phyloP scores from a whole-genome alignment of 306 rosid genomes.

The Ziziphus jujuba region DNA sequence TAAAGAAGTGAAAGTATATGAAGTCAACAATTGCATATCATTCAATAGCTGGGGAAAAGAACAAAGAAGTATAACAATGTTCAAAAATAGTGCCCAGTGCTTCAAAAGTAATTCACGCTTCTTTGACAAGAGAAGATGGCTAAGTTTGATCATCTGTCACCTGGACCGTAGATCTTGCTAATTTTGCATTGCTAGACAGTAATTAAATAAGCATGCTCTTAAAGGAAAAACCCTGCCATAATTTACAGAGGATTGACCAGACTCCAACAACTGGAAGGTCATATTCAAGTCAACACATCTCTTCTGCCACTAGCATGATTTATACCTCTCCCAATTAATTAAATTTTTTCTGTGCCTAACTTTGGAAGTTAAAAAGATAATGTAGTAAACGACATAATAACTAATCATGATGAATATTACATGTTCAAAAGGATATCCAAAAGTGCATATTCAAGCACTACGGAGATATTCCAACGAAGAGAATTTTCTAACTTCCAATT shows the following conservation, averaged over 20 bases:
- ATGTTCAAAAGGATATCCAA: not conserved
- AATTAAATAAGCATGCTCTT: not conserved
- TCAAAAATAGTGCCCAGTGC: not conserved
- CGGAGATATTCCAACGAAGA: not conserved
- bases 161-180: constrained; percentile 10
- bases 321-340: not conserved
- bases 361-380: not conserved
- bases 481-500: not conserved
- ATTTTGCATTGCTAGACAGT: not conserved
- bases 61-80: not conserved
- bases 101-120: not conserved
- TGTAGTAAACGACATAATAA: no score
- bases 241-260: not conserved
- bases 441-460: not conserved
- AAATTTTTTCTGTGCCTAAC: not conserved
- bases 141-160: constrained; percentile 2
- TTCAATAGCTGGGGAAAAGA: constrained; percentile 5
- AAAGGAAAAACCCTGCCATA: not conserved
- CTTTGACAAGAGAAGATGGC: no score
- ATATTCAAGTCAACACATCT: not conserved
- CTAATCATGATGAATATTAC: no score
- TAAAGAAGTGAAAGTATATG: constrained; percentile 28
- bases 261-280: not conserved
- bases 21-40: constrained; percentile 17
- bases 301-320: not conserved